Conservation (phyloP, 78 protist genomes). For the Dictyostelium intermedium region DNA sequence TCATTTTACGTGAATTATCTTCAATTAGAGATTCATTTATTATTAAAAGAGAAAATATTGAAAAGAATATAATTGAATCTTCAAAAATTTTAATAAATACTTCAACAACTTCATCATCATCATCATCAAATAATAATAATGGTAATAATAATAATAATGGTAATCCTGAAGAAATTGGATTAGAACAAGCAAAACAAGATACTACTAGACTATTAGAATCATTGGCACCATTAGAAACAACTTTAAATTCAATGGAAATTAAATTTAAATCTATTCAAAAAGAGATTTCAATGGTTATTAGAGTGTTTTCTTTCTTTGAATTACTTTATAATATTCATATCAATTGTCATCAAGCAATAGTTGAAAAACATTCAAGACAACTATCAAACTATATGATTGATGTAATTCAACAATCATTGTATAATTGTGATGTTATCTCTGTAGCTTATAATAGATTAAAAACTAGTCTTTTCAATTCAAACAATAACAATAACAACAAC, state of each 20-base stretch:
- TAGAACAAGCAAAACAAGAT: conserved; percentile 1
- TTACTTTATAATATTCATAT: conserved; percentile 23
- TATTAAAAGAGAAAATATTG: conserved; percentile 17
- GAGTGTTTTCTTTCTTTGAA: conserved; percentile 13
- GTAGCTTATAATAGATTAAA: conserved; percentile 15
- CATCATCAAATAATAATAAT: too few relatives aligned
- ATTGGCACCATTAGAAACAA: conserved; percentile 54
- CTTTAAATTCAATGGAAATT: conserved; percentile 9
- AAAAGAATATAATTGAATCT: neutral
- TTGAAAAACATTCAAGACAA: conserved; percentile 46
- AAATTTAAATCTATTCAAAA: conserved; percentile 9
- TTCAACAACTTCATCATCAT: neutral
- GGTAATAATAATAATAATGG: neutral
- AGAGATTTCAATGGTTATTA: neutral
- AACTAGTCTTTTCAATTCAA: neutral
- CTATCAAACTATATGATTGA: conserved; percentile 27
- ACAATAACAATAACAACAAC: neutral
- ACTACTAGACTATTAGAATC: conserved; percentile 11
- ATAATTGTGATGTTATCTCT: conserved; percentile 30
- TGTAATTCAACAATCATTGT: conserved; percentile 28
- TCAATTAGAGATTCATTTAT: neutral
- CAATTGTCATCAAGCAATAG: neutral
- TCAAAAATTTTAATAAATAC: neutral
- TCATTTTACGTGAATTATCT: neutral
- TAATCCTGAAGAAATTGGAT: neutral